These are phyloP conservation scores for Fraxinus sp. DNA, from an alignment of 305 asterid species.

Conservation along the genomic window DNA sequence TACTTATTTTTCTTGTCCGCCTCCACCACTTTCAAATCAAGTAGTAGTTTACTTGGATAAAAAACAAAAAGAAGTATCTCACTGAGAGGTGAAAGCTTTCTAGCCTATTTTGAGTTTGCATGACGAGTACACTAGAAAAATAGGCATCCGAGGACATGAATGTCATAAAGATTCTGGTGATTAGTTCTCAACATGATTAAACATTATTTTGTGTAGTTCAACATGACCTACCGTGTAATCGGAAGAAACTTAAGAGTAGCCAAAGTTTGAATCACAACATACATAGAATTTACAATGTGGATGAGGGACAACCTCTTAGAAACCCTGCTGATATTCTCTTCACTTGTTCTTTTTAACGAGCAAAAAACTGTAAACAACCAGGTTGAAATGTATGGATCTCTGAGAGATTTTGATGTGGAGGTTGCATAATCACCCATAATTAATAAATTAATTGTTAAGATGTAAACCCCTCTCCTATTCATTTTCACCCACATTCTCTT, in stretches of 20 bases:
- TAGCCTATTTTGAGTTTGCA: background rate
- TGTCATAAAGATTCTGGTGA: background rate
- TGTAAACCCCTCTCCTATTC: background rate
- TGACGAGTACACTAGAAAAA: background rate
- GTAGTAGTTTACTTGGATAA: background rate
- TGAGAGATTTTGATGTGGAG: background rate
- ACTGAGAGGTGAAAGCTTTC: background rate
- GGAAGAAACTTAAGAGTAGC: background rate
- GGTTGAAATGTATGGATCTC: background rate
- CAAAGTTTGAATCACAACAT: background rate
- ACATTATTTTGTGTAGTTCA: background rate
- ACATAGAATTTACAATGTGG: background rate
- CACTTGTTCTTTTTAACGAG: background rate
- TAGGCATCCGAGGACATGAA: background rate
- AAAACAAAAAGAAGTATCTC: background rate
- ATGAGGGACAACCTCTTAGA: background rate
- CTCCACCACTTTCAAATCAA: background rate
- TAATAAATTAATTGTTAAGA: background rate
- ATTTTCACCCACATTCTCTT: background rate
- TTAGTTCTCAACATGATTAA: background rate
- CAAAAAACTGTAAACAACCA: background rate
- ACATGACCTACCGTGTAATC: background rate
- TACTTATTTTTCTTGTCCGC: background rate
- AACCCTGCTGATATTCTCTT: background rate
- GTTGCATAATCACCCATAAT: background rate